A percentile compares a stretch with the other conserved stretches of the same genome.
Evolutionary conservation across 306 rosid genomes (phyloP).

Genomic region (Cucumis melo): DNA sequence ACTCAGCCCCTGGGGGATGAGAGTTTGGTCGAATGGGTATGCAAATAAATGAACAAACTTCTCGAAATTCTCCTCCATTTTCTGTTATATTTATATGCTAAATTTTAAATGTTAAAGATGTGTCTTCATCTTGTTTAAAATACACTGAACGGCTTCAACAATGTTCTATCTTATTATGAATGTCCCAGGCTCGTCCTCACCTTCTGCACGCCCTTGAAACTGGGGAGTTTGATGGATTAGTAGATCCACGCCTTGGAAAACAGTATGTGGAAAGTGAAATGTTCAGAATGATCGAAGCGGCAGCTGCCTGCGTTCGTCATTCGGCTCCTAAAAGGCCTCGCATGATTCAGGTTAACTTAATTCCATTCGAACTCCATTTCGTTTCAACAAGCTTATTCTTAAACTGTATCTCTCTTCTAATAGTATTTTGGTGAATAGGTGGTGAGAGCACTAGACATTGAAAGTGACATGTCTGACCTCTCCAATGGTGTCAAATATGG

Average conservation of each 20-base stretch:
- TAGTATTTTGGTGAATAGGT: slow-evolving; percentile 32
- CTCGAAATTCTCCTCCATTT: neutral
- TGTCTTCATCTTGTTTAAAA: neutral
- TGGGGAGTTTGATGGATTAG: slow-evolving; percentile 38
- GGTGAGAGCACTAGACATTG: slow-evolving; percentile 65
- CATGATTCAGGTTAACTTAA: slow-evolving; percentile 66
- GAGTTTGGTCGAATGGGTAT: slow-evolving; percentile 97
- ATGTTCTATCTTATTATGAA: neutral
- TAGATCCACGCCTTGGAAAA: slow-evolving; percentile 52
- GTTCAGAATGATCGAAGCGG: slow-evolving; percentile 78
- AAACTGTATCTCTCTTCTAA: neutral
- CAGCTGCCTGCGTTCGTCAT: slow-evolving; percentile 90
- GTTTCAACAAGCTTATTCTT: neutral
- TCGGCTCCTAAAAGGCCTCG: slow-evolving; percentile 85
- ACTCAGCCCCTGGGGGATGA: slow-evolving; percentile 80
- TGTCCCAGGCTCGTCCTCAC: slow-evolving; percentile 71
- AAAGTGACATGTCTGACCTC: slow-evolving; percentile 48
- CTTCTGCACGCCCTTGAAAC: slow-evolving; percentile 57
- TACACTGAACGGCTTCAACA: neutral
- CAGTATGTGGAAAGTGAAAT: slow-evolving; percentile 54
- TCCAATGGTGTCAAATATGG: slow-evolving; percentile 85
- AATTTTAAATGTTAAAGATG: neutral
- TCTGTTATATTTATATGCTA: neutral
- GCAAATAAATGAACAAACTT: slow-evolving; percentile 8
- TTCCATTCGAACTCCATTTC: neutral